Conservation (phyloP, 1,284 basidiomycete species). For the Stygiomarasmius scandens region DNA sequence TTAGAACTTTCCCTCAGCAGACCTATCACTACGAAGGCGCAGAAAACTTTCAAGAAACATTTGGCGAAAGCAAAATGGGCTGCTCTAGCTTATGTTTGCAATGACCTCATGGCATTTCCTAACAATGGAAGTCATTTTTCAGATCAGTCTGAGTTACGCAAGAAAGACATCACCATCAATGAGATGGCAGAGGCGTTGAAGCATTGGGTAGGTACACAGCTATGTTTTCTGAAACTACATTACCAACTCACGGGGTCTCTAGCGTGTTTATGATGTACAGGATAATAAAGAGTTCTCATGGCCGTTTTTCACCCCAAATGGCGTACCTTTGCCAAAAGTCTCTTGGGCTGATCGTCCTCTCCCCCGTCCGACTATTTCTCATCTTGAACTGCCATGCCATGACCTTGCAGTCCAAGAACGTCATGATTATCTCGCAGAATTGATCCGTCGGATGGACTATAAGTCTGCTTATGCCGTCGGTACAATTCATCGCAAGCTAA, state of each 20-base stretch:
- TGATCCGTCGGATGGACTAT: slow-evolving; percentile 2
- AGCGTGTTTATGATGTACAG: background rate
- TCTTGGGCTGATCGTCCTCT: background rate
- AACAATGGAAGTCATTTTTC: background rate
- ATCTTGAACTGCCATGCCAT: background rate
- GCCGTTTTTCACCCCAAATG: background rate
- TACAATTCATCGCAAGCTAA: background rate
- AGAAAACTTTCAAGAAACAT: background rate
- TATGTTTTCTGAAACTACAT: background rate
- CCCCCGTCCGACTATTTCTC: background rate
- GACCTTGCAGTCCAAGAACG: background rate
- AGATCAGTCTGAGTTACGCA: background rate
- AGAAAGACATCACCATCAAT: background rate
- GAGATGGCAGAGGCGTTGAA: background rate
- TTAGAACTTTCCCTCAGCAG: background rate
- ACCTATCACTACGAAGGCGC: background rate
- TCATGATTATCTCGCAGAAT: background rate
- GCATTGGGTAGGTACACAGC: background rate
- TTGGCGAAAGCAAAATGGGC: background rate
- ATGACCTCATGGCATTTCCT: background rate
- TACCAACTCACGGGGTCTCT: background rate
- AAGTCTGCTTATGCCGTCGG: slow-evolving; percentile 2
- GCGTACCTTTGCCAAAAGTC: background rate
- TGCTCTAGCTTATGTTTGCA: background rate
- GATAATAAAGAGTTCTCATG: background rate